phyloP scores from a whole-genome alignment of 371 early-diverging fungal species.

The Mortierella sp. region DNA sequence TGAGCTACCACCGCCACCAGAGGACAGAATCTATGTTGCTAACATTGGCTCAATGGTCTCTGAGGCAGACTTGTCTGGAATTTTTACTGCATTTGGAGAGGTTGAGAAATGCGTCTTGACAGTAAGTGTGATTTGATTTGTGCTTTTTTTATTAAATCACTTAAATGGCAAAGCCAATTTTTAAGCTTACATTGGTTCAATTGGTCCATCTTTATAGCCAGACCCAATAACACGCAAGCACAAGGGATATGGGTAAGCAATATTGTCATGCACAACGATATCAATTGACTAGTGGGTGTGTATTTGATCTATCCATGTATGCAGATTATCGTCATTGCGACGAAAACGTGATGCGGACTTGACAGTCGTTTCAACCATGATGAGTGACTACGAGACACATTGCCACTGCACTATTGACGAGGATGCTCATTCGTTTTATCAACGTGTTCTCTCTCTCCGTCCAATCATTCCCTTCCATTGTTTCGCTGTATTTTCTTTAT shows the following conservation, averaged over 20 bases:
- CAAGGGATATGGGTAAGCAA: constrained; percentile 52
- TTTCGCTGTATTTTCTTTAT: constrained; percentile 8
- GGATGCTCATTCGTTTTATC: constrained; percentile 36
- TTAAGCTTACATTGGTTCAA: neutral
- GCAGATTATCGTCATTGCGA: neutral
- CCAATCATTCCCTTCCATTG: neutral
- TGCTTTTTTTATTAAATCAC: neutral
- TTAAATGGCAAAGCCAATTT: neutral
- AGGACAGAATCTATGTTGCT: constrained; percentile 58
- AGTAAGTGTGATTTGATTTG: constrained; percentile 49
- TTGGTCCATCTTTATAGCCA: constrained; percentile 23
- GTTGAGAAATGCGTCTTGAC: constrained; percentile 73
- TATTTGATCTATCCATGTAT: neutral
- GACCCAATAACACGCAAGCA: constrained; percentile 47
- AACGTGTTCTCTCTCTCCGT: constrained; percentile 14
- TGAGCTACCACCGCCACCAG: constrained; percentile 39
- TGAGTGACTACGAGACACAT: neutral
- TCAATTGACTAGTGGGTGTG: neutral
- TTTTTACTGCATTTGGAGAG: constrained; percentile 84
- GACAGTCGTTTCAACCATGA: neutral
- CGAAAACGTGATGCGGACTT: no score
- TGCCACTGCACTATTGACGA: constrained; percentile 7
- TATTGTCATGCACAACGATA: neutral
- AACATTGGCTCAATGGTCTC: constrained; percentile 80
- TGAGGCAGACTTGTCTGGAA: constrained; percentile 74